These are phyloP conservation scores for Calonectria honghensis DNA, from an alignment of 2,329 filamentous ascomycete species.

Conservation along the genomic window DNA sequence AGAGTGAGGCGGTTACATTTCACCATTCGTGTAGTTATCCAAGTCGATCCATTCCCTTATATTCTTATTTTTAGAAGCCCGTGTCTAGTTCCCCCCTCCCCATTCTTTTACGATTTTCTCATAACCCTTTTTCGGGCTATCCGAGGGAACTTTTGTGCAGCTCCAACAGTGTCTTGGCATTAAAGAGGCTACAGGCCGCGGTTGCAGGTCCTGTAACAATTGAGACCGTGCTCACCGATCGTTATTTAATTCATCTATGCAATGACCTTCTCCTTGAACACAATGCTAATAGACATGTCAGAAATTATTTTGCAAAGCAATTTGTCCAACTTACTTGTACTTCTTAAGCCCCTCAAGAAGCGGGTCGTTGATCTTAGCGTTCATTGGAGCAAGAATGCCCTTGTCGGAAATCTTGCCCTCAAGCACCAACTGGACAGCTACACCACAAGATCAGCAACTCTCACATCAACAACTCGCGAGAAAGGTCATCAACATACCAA, in stretches of 20 bases:
- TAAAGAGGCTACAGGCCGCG: neutral
- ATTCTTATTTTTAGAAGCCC: slow-evolving; percentile 16
- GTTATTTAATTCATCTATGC: slow-evolving; percentile 3
- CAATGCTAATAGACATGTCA: neutral
- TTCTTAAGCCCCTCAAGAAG: slow-evolving; percentile 68
- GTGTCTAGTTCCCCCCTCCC: too few relatives aligned
- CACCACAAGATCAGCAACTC: slow-evolving; percentile 52
- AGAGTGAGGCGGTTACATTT: neutral
- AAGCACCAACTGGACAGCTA: slow-evolving; percentile 86
- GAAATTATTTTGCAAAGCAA: neutral
- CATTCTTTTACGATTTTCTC: too few relatives aligned
- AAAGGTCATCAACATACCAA: slow-evolving; percentile 47
- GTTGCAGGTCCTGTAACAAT: neutral
- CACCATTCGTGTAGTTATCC: neutral
- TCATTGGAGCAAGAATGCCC: slow-evolving; percentile 87
- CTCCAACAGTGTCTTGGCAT: neutral
- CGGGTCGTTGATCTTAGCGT: slow-evolving; percentile 80
- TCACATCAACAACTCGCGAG: neutral
- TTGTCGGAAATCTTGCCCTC: slow-evolving; percentile 83
- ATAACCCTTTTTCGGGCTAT: neutral
- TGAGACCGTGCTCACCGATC: neutral
- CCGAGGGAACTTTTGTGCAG: neutral
- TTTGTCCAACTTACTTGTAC: slow-evolving; percentile 13
- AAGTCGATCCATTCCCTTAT: neutral
- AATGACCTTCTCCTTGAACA: slow-evolving; percentile 29